These are phyloP conservation scores for Penicillium simplicissimum DNA, from an alignment of 495 filamentous ascomycete species.

Conservation along the genomic window DNA sequence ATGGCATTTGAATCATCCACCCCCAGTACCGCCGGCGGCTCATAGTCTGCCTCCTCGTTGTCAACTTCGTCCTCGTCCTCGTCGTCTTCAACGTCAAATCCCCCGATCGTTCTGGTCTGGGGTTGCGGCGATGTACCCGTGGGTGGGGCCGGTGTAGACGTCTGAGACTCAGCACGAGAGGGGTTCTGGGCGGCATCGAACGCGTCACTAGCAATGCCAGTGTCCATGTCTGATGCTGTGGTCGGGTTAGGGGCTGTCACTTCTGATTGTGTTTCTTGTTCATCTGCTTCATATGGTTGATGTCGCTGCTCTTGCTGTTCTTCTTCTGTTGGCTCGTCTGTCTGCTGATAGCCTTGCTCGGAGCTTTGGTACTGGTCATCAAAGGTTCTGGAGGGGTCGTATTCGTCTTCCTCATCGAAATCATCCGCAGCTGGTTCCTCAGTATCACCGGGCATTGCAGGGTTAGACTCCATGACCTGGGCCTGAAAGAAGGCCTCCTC, in stretches of 20 bases:
- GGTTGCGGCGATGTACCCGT: conserved; percentile 37
- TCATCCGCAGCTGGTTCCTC: conserved; percentile 55
- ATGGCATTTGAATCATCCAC: conserved; percentile 49
- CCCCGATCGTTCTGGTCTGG: conserved; percentile 72
- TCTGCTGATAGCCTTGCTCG: conserved; percentile 29
- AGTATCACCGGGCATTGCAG: conserved; percentile 36
- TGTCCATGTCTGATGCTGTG: conserved; percentile 30
- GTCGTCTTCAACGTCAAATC: conserved; percentile 75
- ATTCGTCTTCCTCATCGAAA: conserved; percentile 55
- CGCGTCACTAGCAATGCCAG: conserved; percentile 30
- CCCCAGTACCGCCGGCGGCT: conserved; percentile 53
- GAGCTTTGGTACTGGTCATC: conserved; percentile 44
- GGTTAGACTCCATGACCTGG: conserved; percentile 52
- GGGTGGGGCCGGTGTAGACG: conserved; percentile 40
- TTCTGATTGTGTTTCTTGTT: background rate
- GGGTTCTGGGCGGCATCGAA: conserved; percentile 37
- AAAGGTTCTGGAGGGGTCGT: conserved; percentile 54
- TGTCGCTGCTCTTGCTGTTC: background rate
- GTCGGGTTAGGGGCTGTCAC: conserved; percentile 22
- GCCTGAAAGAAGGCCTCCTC: conserved; percentile 63
- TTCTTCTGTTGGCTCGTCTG: conserved; percentile 3
- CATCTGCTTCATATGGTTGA: background rate
- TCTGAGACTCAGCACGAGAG: conserved; percentile 41
- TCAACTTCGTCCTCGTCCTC: conserved; percentile 48
- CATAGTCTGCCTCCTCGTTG: conserved; percentile 56